Base-by-base conservation (phyloP, 345 rosid genomes). In the Dipteronia sinensis region DNA sequence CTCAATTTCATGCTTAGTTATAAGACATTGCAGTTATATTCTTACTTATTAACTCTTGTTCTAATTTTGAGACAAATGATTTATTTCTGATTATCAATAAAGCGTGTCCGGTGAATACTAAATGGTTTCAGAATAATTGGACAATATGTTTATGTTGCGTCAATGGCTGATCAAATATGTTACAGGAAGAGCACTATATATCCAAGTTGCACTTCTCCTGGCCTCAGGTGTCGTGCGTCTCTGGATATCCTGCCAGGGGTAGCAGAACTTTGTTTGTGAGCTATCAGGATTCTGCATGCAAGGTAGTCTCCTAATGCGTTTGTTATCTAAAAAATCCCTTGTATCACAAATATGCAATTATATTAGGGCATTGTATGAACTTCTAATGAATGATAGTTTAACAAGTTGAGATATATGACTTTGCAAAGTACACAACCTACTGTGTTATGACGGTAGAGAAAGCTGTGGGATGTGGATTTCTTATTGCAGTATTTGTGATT, bases 161-260 rank as follows among this genome's bases (percentile, higher is more conserved):
- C 27, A 27, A 27, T 27, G 27, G 27, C 1, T 27, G 27, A 3
- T 31, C 34, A 31, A 31, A 31, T 31, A 31, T 74, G 76, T 31
- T 82, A 82, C 93, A 95, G 99, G 99, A 95, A 79, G 90, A 93
- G 83, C 99, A 93, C 86, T 89, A 86, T 72, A 80, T 92, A 80
- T 89, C 94, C 65, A 87, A 87, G 84, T 87, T 93, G 87, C 90
- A 90, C 38, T 92, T 90, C 88, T 79, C 90, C 25, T 90, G 99
- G 96, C 98, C 98, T 55, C 97, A 92, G 67, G 85, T 93, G 74
- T 84, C 88, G 0, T 95, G 93, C 44, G 79, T 87, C 72, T 80
- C 94, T 46, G 96, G 92, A 69, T 88, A 83, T 82, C 97, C 97
- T 47, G 72, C 91, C 31, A 88, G 97, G 76, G 96, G 94, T 55